Percentiles rank a stretch among this genome's conserved stretches.
phyloP scores from a whole-genome alignment of 345 rosid species.

The Aquilaria sinensis region DNA sequence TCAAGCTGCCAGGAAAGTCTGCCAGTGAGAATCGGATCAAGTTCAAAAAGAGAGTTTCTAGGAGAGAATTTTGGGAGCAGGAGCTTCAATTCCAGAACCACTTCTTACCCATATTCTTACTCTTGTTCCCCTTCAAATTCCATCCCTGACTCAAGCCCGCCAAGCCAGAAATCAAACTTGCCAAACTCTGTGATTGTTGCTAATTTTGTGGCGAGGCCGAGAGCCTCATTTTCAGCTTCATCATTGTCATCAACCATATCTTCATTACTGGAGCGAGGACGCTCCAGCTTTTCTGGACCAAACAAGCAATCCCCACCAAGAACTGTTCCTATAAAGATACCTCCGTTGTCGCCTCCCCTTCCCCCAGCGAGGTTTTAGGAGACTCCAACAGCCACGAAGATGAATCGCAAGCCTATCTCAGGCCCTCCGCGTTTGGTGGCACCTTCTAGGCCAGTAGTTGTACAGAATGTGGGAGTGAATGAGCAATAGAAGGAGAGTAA shows the following conservation, averaged over 20 bases:
- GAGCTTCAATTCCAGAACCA: conserved; percentile 59
- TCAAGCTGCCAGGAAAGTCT: conserved; percentile 48
- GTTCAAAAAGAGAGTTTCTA: conserved; percentile 34
- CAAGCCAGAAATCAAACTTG: conserved; percentile 38
- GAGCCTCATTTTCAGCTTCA: conserved; percentile 16
- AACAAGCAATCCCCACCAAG: conserved; percentile 13
- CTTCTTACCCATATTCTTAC: conserved; percentile 50
- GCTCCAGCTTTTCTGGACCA: conserved; percentile 14
- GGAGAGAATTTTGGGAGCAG: conserved; percentile 39
- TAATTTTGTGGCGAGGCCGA: conserved; percentile 16
- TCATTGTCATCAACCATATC: conserved; percentile 20
- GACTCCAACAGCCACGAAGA: conserved; percentile 19
- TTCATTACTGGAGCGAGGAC: conserved; percentile 16
- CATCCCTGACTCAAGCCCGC: conserved; percentile 27
- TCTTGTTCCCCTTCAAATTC: conserved; percentile 52
- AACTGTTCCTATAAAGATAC: conserved; percentile 35
- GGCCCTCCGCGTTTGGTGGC: conserved; percentile 33
- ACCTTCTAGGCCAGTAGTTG: conserved; percentile 32
- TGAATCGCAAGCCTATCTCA: conserved; percentile 9
- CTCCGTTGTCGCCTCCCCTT: conserved; percentile 71
- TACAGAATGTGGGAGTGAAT: conserved; percentile 13
- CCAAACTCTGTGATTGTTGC: conserved; percentile 21
- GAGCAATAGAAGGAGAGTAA: conserved; percentile 21
- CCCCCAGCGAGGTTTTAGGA: conserved; percentile 62
- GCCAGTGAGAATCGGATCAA: conserved; percentile 29